A percentile compares a stretch with the other conserved stretches of the same genome.
phyloP scores from a whole-genome alignment of 345 rosid species.

The Sonneratia caseolaris region DNA sequence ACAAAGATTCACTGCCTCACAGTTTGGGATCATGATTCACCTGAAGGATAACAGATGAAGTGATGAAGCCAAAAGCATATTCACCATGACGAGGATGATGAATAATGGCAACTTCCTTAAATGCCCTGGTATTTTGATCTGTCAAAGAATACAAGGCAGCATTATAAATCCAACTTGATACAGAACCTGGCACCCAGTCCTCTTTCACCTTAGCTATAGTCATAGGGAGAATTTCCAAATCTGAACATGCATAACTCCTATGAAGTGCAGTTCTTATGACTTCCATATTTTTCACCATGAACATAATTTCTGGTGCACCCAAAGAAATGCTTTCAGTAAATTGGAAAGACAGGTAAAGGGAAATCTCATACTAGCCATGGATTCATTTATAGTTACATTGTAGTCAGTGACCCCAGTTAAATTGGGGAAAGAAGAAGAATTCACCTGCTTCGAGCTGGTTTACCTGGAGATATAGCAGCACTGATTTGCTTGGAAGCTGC shows the following conservation, averaged over 20 bases:
- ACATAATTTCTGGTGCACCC: not conserved
- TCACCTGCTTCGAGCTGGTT: not conserved
- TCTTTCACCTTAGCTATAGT: not conserved
- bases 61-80: slow-evolving; percentile 86
- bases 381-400: not conserved
- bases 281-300: not conserved
- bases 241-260: not conserved
- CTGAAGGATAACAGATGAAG: slow-evolving; percentile 73
- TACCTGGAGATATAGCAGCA: slow-evolving; percentile 81
- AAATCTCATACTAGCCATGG: not conserved
- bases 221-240: not conserved
- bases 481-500: slow-evolving; percentile 84
- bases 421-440: not conserved
- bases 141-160: slow-evolving; percentile 7
- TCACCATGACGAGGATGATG: slow-evolving; percentile 83
- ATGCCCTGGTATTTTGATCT: slow-evolving; percentile 75
- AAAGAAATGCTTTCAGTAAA: not conserved
- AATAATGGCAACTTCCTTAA: slow-evolving; percentile 80
- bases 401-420: not conserved
- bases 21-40: slow-evolving; percentile 17
- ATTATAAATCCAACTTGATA: not conserved
- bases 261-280: not conserved
- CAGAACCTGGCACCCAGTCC: not conserved
- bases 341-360: not conserved
- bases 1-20: not conserved